Conservation (phyloP, 139 green algal species). For the Coccomyxa sp. region DNA sequence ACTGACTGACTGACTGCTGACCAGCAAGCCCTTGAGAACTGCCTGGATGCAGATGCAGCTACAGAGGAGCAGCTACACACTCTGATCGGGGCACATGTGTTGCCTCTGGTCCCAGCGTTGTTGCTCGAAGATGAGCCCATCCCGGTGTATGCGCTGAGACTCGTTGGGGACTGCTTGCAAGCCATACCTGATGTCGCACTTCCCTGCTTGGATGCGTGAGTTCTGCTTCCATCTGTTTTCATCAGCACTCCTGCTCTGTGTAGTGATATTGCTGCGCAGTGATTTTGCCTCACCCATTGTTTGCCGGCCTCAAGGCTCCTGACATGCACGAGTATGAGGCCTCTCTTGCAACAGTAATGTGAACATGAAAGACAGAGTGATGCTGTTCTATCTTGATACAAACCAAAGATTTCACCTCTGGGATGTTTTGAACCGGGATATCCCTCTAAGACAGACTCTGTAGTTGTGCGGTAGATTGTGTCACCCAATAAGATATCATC, state of each 20-base stretch:
- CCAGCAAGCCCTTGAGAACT: too few species aligned
- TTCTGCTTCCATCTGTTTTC: not conserved
- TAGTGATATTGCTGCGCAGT: not conserved
- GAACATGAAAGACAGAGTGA: too few species aligned
- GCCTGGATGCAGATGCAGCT: too few species aligned
- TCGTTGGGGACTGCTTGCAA: constrained; percentile 50
- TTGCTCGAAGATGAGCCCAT: constrained; percentile 82
- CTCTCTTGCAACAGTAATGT: not conserved
- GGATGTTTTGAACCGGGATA: not conserved
- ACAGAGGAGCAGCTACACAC: too few species aligned
- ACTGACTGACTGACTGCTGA: too few species aligned
- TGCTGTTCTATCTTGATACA: not conserved
- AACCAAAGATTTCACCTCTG: not conserved
- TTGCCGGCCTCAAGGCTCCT: not conserved
- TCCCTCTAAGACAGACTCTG: not conserved
- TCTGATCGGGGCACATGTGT: constrained; percentile 32
- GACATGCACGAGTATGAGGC: not conserved
- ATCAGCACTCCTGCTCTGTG: not conserved
- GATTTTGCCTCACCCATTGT: not conserved
- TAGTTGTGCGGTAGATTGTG: not conserved
- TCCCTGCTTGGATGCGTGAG: not conserved
- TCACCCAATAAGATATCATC: too few species aligned
- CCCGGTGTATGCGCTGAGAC: constrained; percentile 87
- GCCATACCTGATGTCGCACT: constrained; percentile 5
- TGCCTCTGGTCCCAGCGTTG: constrained; percentile 75